Evolutionary conservation across 345 rosid species (phyloP), one percentile per base, ranked within the genome.

Genomic region (Garcia nutans): DNA sequence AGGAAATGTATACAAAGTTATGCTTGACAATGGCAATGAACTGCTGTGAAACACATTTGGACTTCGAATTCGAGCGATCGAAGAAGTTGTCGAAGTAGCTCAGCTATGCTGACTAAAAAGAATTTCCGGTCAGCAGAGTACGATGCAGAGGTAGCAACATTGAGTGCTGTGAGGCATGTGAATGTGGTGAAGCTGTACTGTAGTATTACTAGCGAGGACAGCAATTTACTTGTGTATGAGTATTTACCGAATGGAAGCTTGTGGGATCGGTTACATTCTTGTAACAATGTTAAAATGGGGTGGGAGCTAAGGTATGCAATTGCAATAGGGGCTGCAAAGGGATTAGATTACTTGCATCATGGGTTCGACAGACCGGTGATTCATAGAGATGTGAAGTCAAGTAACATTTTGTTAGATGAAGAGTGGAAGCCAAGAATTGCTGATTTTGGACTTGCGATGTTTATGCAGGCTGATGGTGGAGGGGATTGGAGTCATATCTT

Each of bases 11-110:
- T 94, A 92, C 82, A 91, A 82, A 83, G 93, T 87, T 62, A 84
- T 81, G 50, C 78, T 91, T 31, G 69, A 68, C 49, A 86, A 76
- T 28, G 97, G 97, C 8, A 83, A 86, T 76, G 84, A 85, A 77
- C 80, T 92, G 98, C 97, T 0, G 95, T 92, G 75, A 94, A 94
- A 85, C 98, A 94, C 65, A 87, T 94, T 0, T 88, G 86, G 93
- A 83, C 72, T 19, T 71, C 81, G 1, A 83, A 52, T 12, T 70
- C 77, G 20, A 49, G 78, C 37, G 61, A 70, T 15, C 79, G 67
- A 45, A 84, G 58, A 63, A 81, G 72, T 75, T 81, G 62, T 76
- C 77, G 65, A 42, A 85, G 90, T 86, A 88, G 87, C 68, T 76
- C 88, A 3, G 82, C 85, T 9, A 88, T 92, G 76, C 74, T 82